Evolutionary conservation across 192 early-diverging fungal species (phyloP), one percentile per base, ranked within the genome.

Genomic region (Radiomyces spectabilis): DNA sequence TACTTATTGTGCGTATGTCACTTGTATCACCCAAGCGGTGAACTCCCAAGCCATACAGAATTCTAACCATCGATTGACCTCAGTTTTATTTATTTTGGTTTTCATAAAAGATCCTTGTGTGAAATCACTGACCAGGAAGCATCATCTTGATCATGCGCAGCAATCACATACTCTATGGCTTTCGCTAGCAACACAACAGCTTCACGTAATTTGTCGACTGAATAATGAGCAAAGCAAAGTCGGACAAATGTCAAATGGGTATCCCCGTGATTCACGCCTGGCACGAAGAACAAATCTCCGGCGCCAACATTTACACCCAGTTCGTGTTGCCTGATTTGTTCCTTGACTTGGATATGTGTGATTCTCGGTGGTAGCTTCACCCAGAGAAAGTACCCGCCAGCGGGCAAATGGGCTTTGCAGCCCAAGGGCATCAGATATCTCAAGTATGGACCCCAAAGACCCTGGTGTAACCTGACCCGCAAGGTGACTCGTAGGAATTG

Each of bases 341-440:
- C 6, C 2, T 24, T 21, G 24, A 59, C 38, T 21, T 51, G 10
- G 12, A 27, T 24, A 4, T 21, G 33, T 0, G 27, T 39, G 1
- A 64, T 18, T 4, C 45, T 34, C 1, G 12, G 13, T 4, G 66
- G 66, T 18, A 68, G 6, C 24, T 47, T 31, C 10, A 68, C 19
- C 66, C 66, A 68, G 25, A 68, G 39, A 62, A 68, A 68, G 35
- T 68, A 68, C 3, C 66, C 66, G 2, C 66, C 66, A 3, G 32
- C 27, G 10, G 66, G 66, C 3, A 1, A 19, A 6, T 32, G n/a
- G 7, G 38, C 37, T n/a, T 34, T 15, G 34, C 66, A 68, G 2
- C 66, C 66, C 13, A 68, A 27, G 1, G 66, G 59, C 3, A 61
- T 25, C 13, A 68, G 21, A n/a, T 43, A 8, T 1, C 33, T 18